These are phyloP conservation scores for Phaeoacremonium minimum DNA, from an alignment of 2,329 filamentous ascomycete genomes.

Conservation along the genomic window DNA sequence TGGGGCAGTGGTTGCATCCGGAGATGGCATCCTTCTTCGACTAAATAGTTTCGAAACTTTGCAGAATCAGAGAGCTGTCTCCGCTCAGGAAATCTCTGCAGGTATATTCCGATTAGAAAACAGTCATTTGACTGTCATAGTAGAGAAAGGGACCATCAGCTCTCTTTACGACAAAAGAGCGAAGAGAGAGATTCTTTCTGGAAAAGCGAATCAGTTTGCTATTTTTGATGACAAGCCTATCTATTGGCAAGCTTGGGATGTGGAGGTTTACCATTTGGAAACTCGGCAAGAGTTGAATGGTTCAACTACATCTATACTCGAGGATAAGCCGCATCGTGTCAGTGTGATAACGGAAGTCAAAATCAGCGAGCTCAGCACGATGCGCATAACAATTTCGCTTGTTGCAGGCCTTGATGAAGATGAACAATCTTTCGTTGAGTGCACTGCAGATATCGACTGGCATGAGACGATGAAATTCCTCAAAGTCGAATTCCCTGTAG, in stretches of 20 bases:
- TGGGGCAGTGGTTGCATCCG: constrained; percentile 51
- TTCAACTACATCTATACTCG: constrained; percentile 65
- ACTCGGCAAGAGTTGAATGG: constrained; percentile 73
- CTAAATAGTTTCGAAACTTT: constrained; percentile 45
- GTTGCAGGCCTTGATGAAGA: constrained; percentile 60
- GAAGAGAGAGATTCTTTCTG: constrained; percentile 73
- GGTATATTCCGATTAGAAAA: constrained; percentile 79
- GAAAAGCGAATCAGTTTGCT: constrained; percentile 85
- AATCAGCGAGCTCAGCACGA: constrained; percentile 82
- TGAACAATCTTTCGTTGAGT: constrained; percentile 67
- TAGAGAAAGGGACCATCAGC: constrained; percentile 73
- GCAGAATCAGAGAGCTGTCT: constrained; percentile 42
- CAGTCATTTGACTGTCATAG: constrained; percentile 66
- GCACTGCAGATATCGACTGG: constrained; percentile 90
- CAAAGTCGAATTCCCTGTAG: constrained; percentile 96
- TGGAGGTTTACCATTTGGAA: constrained; percentile 92
- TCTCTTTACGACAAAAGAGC: constrained; percentile 75
- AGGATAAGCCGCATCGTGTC: constrained; percentile 69
- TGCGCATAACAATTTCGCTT: constrained; percentile 85
- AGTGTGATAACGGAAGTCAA: constrained; percentile 79
- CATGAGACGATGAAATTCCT: constrained; percentile 95
- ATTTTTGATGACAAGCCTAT: constrained; percentile 96
- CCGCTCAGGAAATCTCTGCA: constrained; percentile 42
- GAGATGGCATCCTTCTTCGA: constrained; percentile 46
- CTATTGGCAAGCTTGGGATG: constrained; percentile 98